These are phyloP conservation scores for Trichoderma afroharzianum DNA, from an alignment of 2,329 filamentous ascomycete species.

Conservation along the genomic window DNA sequence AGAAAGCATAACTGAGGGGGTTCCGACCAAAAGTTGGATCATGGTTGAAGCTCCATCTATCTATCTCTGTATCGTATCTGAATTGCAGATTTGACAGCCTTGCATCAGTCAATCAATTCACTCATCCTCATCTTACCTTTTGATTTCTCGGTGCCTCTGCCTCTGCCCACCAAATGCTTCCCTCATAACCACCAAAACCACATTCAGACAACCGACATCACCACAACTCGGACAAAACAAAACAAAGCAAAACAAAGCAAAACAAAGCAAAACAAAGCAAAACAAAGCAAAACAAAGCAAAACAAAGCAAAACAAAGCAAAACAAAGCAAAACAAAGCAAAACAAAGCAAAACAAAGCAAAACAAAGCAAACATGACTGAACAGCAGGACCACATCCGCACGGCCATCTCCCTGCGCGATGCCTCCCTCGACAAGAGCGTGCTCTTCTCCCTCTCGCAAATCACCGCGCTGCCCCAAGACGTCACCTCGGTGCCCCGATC, in stretches of 20 bases:
- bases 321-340: too few relatives aligned
- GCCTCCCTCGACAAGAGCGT: slow-evolving; percentile 13
- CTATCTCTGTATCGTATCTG: neutral
- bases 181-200: neutral
- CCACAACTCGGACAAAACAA: neutral
- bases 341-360: too few relatives aligned
- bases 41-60: neutral
- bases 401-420: slow-evolving; percentile 1
- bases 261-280: neutral
- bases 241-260: too few relatives aligned
- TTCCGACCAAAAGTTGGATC: neutral
- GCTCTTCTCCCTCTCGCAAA: neutral
- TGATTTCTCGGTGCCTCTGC: neutral
- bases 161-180: neutral
- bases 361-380: neutral
- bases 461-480: neutral
- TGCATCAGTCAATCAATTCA: neutral
- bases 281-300: too few relatives aligned
- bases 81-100: neutral
- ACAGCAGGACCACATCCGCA: slow-evolving; percentile 2
- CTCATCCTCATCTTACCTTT: too few relatives aligned
- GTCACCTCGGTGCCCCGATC: slow-evolving; percentile 9
- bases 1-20: neutral
- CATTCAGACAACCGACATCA: too few relatives aligned
- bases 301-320: too few relatives aligned